Evolutionary conservation across 192 early-diverging fungal species (phyloP), one percentile per base, ranked within the genome.

Genomic region (Pecoramyces ruminantium): DNA sequence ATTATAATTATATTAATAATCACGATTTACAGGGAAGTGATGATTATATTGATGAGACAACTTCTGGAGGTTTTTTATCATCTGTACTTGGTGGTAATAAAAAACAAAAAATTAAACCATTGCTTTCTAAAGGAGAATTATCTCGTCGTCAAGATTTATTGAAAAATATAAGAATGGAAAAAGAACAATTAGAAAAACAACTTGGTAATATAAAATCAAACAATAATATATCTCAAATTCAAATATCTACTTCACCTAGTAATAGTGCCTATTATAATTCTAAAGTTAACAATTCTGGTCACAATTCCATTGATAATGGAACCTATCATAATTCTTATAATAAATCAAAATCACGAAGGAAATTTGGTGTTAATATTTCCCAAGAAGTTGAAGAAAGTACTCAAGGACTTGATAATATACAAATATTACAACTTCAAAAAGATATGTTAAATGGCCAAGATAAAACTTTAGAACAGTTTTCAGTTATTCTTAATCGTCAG

Each of bases 381-480:
- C 86, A 89, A 58, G 94, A 97, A 84, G 96, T 95, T 28, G 91
- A 93, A 77, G 85, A 89, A 83, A 67, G 9, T n/a, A 96, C 96
- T 0, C 87, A 92, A 25, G 88, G 90, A 13, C 85, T 95, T 30
- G 93, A 94, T 80, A 95, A 93, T 79, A 85, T 89, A 29, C 92
- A 91, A 0, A 82, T 98, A 14, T 79, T 98, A 40, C 83, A 91
- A 27, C 84, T 96, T 58, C 97, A 99, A 83, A 84, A 88, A 40
- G 85, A 92, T 30, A 84, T 90, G 67, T 95, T 99, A 93, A 82
- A 86, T 28, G 88, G 92, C 79, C 97, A 99, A 82, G 97, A 99
- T 81, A 83, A 85, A 29, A 88, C 90, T 79, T 90, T 96, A 9
- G 89, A 92, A 13, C 88, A 92, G n/a, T 90, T 99, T 38, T 90